Conservation (phyloP, 2,329 filamentous ascomycete genomes). For the Aureobasidium sp. region DNA sequence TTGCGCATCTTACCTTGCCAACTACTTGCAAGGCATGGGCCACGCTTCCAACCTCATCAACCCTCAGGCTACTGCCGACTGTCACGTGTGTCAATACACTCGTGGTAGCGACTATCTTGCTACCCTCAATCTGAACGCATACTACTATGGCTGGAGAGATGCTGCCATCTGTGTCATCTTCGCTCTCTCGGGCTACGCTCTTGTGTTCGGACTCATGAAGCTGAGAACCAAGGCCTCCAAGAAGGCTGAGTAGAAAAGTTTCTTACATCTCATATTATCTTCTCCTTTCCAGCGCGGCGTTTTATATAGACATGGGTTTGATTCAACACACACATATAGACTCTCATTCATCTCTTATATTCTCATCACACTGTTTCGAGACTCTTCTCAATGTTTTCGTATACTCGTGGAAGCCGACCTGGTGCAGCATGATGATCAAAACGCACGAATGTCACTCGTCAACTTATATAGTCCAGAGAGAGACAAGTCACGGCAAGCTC, state of each 20-base stretch:
- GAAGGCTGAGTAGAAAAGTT: slow-evolving; percentile 37
- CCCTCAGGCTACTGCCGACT: slow-evolving; percentile 61
- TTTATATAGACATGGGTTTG: not conserved
- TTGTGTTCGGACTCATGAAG: slow-evolving; percentile 52
- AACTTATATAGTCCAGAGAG: not conserved
- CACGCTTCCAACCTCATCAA: slow-evolving; percentile 60
- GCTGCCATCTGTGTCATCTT: slow-evolving; percentile 67
- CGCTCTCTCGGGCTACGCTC: slow-evolving; percentile 58
- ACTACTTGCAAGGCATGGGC: slow-evolving; percentile 53
- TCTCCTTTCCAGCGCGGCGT: not conserved
- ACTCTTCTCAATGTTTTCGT: not conserved
- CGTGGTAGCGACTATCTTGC: slow-evolving; percentile 66
- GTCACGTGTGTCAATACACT: slow-evolving; percentile 68
- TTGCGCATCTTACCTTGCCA: slow-evolving; percentile 44
- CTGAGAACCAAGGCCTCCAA: slow-evolving; percentile 45
- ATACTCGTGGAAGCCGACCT: no score
- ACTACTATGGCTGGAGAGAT: slow-evolving; percentile 74
- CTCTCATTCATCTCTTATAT: not conserved
- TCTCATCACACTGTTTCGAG: not conserved
- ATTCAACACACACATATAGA: not conserved
- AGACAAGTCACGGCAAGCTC: not conserved
- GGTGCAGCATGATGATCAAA: not conserved
- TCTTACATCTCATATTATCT: not conserved
- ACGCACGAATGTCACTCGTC: not conserved
- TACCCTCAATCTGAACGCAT: slow-evolving; percentile 65